These are phyloP conservation scores for Punctularia strigosozonata DNA, from an alignment of 768 basidiomycete species.

Conservation along the genomic window DNA sequence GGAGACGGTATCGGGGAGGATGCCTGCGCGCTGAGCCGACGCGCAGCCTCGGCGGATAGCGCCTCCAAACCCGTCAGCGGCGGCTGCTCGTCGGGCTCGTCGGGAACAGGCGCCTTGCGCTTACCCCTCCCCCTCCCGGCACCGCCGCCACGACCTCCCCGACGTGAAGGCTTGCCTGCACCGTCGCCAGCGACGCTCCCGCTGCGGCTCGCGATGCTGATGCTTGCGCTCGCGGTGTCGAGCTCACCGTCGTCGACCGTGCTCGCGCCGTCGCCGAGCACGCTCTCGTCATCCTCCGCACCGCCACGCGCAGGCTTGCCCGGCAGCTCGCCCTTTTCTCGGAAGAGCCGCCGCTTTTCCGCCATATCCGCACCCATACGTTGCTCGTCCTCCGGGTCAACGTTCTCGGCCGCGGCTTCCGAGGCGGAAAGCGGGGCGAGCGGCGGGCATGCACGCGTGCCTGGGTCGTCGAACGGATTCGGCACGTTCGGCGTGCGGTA, in stretches of 20 bases:
- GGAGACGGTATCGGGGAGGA: too few relatives aligned
- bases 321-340: slow-evolving; percentile 12
- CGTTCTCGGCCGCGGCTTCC: slow-evolving; percentile 27
- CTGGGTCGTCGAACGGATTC: slow-evolving; percentile 27
- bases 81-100: too few relatives aligned
- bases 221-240: background rate
- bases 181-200: background rate
- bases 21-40: too few relatives aligned
- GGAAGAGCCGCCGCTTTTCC: slow-evolving; percentile 23
- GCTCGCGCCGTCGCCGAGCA: background rate
- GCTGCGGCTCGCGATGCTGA: background rate
- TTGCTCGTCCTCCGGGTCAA: slow-evolving; percentile 30
- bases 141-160: too few relatives aligned
- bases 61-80: too few relatives aligned
- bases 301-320: background rate
- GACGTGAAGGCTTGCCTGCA: background rate
- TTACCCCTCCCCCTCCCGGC: too few relatives aligned
- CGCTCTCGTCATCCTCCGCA: slow-evolving; percentile 1
- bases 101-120: too few relatives aligned
- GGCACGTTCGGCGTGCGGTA: slow-evolving; percentile 15
- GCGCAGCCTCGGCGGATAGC: too few relatives aligned
- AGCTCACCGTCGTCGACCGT: background rate
- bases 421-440: slow-evolving; percentile 16
- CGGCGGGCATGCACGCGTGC: slow-evolving; percentile 14
- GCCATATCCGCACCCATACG: slow-evolving; percentile 29